A percentile compares a stretch with the other conserved stretches of the same genome.
Evolutionary conservation across 768 basidiomycete genomes (phyloP).

Genomic region (Lactifluus volemus): DNA sequence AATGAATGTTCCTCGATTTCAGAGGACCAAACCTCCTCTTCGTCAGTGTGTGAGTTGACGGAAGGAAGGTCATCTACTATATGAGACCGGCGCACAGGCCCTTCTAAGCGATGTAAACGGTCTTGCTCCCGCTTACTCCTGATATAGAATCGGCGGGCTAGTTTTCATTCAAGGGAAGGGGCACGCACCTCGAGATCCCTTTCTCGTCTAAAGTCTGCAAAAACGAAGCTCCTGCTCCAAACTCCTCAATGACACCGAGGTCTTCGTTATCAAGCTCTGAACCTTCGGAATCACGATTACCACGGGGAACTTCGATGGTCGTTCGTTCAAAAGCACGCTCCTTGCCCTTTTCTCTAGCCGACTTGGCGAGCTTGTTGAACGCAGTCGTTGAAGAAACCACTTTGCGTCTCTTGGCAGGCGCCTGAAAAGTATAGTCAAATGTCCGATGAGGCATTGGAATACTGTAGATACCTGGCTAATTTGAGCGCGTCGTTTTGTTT

Average conservation of each 20-base stretch:
- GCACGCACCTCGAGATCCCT: slow-evolving; percentile 67
- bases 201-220: slow-evolving; percentile 62
- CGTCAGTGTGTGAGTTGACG: slow-evolving; percentile 57
- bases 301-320: slow-evolving; percentile 53
- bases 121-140: slow-evolving; percentile 85
- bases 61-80: slow-evolving; percentile 57
- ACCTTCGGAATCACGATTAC: slow-evolving; percentile 41
- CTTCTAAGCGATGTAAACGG: slow-evolving; percentile 57
- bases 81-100: slow-evolving; percentile 38
- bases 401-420: slow-evolving; percentile 56
- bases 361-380: slow-evolving; percentile 23
- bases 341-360: slow-evolving; percentile 38
- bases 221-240: slow-evolving; percentile 56
- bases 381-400: slow-evolving; percentile 22
- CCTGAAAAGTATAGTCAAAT: slow-evolving; percentile 22
- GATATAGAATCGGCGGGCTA: neutral
- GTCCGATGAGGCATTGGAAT: neutral
- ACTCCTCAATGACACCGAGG: slow-evolving; percentile 54
- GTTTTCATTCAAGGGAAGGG: slow-evolving; percentile 1
- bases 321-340: slow-evolving; percentile 51
- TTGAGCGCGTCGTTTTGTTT: slow-evolving; percentile 30
- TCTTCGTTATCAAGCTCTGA: slow-evolving; percentile 55
- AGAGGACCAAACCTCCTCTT: slow-evolving; percentile 44
- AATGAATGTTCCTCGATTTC: slow-evolving; percentile 29
- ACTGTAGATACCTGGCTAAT: slow-evolving; percentile 23